Evolutionary conservation across 108 stramenopile genomes (phyloP).

Genomic region (Halocafeteria seosinensis): DNA sequence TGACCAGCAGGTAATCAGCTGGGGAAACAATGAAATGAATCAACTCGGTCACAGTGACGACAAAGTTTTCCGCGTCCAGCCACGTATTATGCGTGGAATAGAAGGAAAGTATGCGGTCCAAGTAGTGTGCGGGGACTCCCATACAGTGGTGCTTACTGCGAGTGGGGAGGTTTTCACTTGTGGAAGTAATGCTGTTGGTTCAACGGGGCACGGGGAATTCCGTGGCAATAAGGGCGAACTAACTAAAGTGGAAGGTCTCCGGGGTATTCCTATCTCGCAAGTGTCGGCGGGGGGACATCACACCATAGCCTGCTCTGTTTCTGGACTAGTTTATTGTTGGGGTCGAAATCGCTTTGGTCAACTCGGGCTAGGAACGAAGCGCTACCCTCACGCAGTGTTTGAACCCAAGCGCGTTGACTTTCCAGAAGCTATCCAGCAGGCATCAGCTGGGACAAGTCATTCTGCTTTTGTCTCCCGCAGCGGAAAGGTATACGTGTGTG

Average conservation of each 20-base stretch:
- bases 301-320: constrained; percentile 13
- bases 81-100: constrained; percentile 8
- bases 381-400: not conserved
- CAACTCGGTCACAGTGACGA: constrained; percentile 23
- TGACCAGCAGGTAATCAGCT: constrained; percentile 17
- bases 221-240: too few relatives aligned
- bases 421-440: not conserved
- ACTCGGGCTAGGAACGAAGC: constrained; percentile 26
- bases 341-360: constrained; percentile 31
- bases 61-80: constrained; percentile 2
- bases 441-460: not conserved
- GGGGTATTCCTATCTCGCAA: not conserved
- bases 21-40: constrained; percentile 24
- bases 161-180: constrained; percentile 25
- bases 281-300: not conserved
- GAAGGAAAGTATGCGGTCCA: not conserved
- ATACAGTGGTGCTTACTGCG: constrained; percentile 26
- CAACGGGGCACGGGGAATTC: constrained; percentile 21
- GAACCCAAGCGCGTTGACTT: not conserved
- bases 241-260: not conserved
- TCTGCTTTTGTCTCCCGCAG: not conserved
- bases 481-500: not conserved
- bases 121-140: constrained; percentile 30
- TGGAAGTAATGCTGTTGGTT: constrained; percentile 24
- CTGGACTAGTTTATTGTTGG: constrained; percentile 32